Conservation (phyloP, 495 filamentous ascomycete species). For the Xylaria grammica region DNA sequence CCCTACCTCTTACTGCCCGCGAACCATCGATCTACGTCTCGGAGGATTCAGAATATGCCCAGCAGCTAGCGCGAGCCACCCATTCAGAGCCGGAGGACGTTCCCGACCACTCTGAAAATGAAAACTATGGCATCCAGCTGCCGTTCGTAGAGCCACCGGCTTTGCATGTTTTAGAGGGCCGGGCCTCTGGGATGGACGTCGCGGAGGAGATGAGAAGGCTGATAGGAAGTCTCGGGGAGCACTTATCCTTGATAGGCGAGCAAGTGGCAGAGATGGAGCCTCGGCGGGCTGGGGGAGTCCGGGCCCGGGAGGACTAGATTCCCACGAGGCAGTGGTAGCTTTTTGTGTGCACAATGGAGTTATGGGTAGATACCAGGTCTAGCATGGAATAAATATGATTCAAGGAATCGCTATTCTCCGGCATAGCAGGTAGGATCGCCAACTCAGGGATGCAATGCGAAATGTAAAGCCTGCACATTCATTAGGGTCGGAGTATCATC, state of each 20-base stretch:
- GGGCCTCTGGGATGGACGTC: constrained; percentile 55
- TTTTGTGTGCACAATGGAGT: constrained; percentile 15
- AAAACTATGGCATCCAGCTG: constrained; percentile 30
- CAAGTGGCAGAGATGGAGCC: constrained; percentile 38
- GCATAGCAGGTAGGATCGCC: too few relatives aligned
- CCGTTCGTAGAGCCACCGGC: constrained; percentile 51
- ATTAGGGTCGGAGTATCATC: too few relatives aligned
- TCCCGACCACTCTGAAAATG: constrained; percentile 14
- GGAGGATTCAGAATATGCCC: constrained; percentile 49
- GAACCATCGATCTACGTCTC: constrained; percentile 60
- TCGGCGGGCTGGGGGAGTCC: constrained; percentile 16
- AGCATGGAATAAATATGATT: constrained; percentile 17
- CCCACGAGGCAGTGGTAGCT: not conserved
- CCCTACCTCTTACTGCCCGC: constrained; percentile 36
- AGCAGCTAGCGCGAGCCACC: constrained; percentile 10
- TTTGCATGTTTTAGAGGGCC: constrained; percentile 55
- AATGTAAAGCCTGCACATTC: too few relatives aligned
- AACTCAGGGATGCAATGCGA: too few relatives aligned
- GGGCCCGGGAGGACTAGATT: constrained; percentile 12
- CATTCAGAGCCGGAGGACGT: constrained; percentile 22
- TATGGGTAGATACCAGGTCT: constrained; percentile 22
- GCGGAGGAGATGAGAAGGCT: constrained; percentile 60
- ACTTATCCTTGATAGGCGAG: constrained; percentile 41
- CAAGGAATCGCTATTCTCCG: not conserved
- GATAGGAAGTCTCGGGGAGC: constrained; percentile 54